Conservation (phyloP, 2,329 filamentous ascomycete genomes). For the Ceratocystis cacaofunesta region DNA sequence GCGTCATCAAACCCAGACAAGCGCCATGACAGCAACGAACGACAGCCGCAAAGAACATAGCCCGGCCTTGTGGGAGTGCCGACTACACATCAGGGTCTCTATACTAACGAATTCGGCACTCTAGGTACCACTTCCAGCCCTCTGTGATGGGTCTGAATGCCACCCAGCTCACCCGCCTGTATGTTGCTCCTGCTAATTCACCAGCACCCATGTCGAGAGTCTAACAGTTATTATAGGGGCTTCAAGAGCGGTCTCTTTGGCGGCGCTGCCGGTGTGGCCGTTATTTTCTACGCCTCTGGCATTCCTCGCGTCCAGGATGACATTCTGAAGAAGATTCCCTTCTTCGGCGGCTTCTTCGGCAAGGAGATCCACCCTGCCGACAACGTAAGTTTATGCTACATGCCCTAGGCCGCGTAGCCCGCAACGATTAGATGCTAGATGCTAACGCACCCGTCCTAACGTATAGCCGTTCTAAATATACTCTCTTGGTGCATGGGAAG, state of each 20-base stretch:
- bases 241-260: slow-evolving; percentile 40
- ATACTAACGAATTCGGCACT: not conserved
- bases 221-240: slow-evolving; percentile 28
- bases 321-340: slow-evolving; percentile 37
- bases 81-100: slow-evolving; percentile 21
- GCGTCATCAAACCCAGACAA: no score
- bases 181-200: slow-evolving; percentile 25
- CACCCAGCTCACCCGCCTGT: slow-evolving; percentile 36
- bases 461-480: slow-evolving; percentile 16
- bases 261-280: slow-evolving; percentile 40
- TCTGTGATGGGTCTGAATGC: slow-evolving; percentile 39
- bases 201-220: not conserved
- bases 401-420: not conserved
- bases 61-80: not conserved
- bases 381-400: slow-evolving; percentile 13
- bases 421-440: not conserved
- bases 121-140: slow-evolving; percentile 45
- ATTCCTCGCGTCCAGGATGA: slow-evolving; percentile 46
- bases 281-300: slow-evolving; percentile 47
- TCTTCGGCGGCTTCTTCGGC: not conserved
- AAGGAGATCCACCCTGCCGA: slow-evolving; percentile 17
- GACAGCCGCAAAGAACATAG: no score
- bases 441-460: not conserved
- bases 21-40: no score
- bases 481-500: slow-evolving; percentile 18